Conservation (phyloP, 2,329 filamentous ascomycete genomes). For the Hypoxylon sp. region DNA sequence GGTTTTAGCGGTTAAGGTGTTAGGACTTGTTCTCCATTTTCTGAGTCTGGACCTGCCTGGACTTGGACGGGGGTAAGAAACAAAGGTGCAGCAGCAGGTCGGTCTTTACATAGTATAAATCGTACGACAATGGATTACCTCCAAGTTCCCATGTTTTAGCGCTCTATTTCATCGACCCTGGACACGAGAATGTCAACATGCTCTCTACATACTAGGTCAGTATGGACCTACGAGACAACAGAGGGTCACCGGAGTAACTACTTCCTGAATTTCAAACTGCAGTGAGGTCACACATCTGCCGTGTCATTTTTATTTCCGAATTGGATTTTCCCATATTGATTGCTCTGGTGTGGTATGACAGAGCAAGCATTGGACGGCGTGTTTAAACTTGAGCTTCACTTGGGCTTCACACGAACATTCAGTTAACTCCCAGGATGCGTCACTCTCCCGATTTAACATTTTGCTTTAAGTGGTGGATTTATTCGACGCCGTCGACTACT, state of each 20-base stretch:
- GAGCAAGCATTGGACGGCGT: neutral
- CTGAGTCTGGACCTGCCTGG: conserved; percentile 33
- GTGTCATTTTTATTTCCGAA: neutral
- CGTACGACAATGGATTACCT: conserved; percentile 24
- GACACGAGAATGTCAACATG: neutral
- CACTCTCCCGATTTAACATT: neutral
- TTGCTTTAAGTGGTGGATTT: too few species aligned
- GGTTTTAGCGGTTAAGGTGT: conserved; percentile 5
- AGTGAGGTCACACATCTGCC: neutral
- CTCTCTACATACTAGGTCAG: neutral
- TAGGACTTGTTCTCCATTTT: conserved; percentile 16
- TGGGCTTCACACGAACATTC: neutral
- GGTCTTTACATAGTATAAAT: conserved; percentile 27
- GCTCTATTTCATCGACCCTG: conserved; percentile 8
- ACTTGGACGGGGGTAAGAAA: conserved; percentile 28
- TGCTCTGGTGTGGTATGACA: conserved; percentile 10
- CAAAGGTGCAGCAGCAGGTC: conserved; percentile 25
- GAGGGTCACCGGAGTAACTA: neutral
- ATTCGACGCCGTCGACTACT: conserved; percentile 7
- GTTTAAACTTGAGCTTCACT: neutral
- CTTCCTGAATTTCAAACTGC: neutral
- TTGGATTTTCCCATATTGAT: conserved; percentile 8
- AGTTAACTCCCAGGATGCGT: conserved; percentile 1
- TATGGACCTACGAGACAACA: conserved; percentile 12
- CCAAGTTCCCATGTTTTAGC: neutral